Evolutionary conservation across 495 filamentous ascomycete genomes (phyloP), one percentile per base, ranked within the genome.

Genomic region (Xylaria cubensis): DNA sequence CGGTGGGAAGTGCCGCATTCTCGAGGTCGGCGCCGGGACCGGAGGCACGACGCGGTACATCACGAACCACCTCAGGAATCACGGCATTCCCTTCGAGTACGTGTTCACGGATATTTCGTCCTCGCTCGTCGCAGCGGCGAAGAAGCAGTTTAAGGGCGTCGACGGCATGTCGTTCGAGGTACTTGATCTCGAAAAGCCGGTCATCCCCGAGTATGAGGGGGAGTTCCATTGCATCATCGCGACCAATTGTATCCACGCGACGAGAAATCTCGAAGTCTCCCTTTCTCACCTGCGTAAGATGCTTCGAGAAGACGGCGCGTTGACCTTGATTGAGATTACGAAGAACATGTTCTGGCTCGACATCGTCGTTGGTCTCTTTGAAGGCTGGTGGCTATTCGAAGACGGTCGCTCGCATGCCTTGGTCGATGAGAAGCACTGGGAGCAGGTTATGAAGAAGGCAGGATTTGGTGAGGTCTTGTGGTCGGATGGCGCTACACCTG

Each of bases 311-410:
- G 83, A 84, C 61, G 87, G 86, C 0, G 74, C 83, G 42, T 44
- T 88, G 0, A 75, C 76, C 15, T 70, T 88, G 24, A 50, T 86
- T 0, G 87, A 89, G 75, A 71, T 87, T 26, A 88, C 84, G 0
- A 69, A 72, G 15, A 78, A 74, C 8, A 8, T 82, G 0, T 80
- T 78, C 71, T 85, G 82, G 74, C 78, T 84, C 39, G 86, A 89
- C 67, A 53, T 89, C 6, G 80, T 85, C 15, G 87, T 82, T 66
- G 86, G 86, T 6, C 73, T 87, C 13, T 79, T 88, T 1, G 84
- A 86, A 26, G 86, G 86, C 5, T 88, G 87, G 87, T 88, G 87
- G 86, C 75, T 85, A 1, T 84, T 84, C 29, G 79, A 83, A 19
- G 84, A 88, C 62, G 83, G 83, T 6, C 82, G 85, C 0, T 74